Evolutionary conservation across 305 asterid species (phyloP).

Genomic region (Monarda citriodora): DNA sequence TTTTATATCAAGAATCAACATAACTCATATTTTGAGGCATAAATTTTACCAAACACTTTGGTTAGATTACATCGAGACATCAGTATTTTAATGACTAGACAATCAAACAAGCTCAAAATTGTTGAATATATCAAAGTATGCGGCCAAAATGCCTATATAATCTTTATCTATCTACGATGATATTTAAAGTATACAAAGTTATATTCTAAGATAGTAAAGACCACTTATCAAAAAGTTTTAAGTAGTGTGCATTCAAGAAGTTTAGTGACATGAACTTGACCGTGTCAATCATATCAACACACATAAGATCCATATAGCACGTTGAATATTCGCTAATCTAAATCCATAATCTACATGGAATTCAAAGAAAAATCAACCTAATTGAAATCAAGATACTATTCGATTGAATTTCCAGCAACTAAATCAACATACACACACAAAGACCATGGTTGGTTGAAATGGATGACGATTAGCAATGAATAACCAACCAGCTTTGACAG

Average conservation of each 20-base stretch:
- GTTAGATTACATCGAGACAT: too few species aligned
- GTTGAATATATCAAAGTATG: too few species aligned
- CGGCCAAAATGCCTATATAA: too few species aligned
- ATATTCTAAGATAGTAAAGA: neutral
- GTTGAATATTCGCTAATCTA: neutral
- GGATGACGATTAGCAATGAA: conserved; percentile 1
- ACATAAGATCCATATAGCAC: neutral
- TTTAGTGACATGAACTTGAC: too few species aligned
- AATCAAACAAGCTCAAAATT: too few species aligned
- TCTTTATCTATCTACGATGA: too few species aligned
- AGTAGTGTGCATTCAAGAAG: too few species aligned
- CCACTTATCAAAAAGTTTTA: too few species aligned
- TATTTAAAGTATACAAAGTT: too few species aligned
- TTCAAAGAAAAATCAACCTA: conserved; percentile 3
- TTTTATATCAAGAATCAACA: neutral
- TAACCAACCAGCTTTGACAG: conserved; percentile 80
- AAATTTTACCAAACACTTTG: neutral
- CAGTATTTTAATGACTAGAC: too few species aligned
- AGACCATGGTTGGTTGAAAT: neutral
- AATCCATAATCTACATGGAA: conserved; percentile 1
- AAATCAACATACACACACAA: neutral
- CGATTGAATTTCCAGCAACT: conserved; percentile 5
- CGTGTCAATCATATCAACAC: conserved; percentile 8
- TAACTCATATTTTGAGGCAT: neutral
- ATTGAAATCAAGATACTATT: conserved; percentile 1